Evolutionary conservation across 1,139 yeast species (phyloP).

Genomic region (Candida buenavistaensis): DNA sequence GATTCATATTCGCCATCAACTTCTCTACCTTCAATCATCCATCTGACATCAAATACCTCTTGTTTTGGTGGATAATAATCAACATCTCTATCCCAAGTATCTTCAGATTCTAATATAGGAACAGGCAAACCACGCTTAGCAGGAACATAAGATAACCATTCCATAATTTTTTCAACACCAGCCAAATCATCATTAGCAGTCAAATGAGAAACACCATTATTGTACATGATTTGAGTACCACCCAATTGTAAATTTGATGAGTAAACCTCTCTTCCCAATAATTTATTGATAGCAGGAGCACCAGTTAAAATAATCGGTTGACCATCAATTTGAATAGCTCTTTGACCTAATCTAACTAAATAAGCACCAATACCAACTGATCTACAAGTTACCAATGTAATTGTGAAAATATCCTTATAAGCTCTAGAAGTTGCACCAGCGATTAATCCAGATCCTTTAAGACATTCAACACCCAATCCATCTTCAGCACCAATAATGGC

Average conservation of each 20-base stretch:
- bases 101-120: conserved; percentile 81
- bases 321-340: conserved; percentile 98
- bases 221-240: conserved; percentile 98
- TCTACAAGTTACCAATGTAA: conserved; percentile 95
- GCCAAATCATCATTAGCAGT: conserved; percentile 95
- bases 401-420: conserved; percentile 93
- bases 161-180: conserved; percentile 91
- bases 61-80: conserved; percentile 74
- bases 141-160: conserved; percentile 96
- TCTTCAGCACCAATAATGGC: conserved; percentile 92
- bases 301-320: conserved; percentile 98
- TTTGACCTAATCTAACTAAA: conserved; percentile 94
- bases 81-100: conserved; percentile 91
- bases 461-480: conserved; percentile 97
- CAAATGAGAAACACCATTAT: conserved; percentile 95
- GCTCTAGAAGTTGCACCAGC: conserved; percentile 99
- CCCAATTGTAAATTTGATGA: conserved; percentile 96
- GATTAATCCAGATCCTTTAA: conserved; percentile 95
- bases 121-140: conserved; percentile 88
- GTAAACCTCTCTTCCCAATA: conserved; percentile 95
- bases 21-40: conserved; percentile 88
- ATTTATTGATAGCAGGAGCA: conserved; percentile 97
- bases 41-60: conserved; percentile 87
- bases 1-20: conserved; percentile 63
- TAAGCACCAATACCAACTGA: conserved; percentile 99